Base-by-base conservation (phyloP, 2,329 filamentous ascomycete genomes). In the Penicillium sp. region DNA sequence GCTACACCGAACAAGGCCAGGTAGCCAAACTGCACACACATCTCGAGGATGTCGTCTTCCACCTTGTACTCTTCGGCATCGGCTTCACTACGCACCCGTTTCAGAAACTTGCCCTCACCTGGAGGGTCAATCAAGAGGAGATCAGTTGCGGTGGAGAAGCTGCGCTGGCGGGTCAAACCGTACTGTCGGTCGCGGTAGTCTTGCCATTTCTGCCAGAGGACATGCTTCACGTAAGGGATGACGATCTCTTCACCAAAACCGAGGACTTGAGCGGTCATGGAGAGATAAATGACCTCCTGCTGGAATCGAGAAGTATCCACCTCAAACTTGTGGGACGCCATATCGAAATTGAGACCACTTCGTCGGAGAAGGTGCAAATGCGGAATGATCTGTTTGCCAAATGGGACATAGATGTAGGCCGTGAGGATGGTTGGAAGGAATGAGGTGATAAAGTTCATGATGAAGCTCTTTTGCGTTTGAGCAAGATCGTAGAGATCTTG, bases 391-490 rank as follows among this genome's bases (percentile, higher is more conserved):
- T 92, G 76, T 58, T 87, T 86, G 14, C 91, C 93, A 67, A 98
- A 98, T 0, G 93, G 93, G 21, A 96, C 91, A 68, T 97, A 98
- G 61, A 97, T 87, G 66, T 97, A 98, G 0, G 93, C 91, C 0
- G 93, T 97, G 19, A 98, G 83, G 70, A 96, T 88, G n/a, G 96
- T 88, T 1, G 92, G 90, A 52, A 96, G 86, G 72, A 97, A 98
- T 0, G 93, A 96, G 6, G 92, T 96, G 76, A 98, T 93, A 76
- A 97, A 96, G 79, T 97, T 96, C 69, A 98, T 85, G 14, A 98
- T 87, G 69, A 99, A 98, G 33, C 96, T 89, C 80, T 99, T 99
- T 57, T 91, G 88, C 0, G 95, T 91, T 70, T 96, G 85, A 1
- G 93, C 90, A 21, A 90, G 86, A 59, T 96, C 87, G 68, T 96